Percentiles rank a stretch among this genome's conserved stretches.
These are phyloP conservation scores for Fusarium devonianum DNA, from an alignment of 2,329 filamentous ascomycete species.

Conservation along the genomic window DNA sequence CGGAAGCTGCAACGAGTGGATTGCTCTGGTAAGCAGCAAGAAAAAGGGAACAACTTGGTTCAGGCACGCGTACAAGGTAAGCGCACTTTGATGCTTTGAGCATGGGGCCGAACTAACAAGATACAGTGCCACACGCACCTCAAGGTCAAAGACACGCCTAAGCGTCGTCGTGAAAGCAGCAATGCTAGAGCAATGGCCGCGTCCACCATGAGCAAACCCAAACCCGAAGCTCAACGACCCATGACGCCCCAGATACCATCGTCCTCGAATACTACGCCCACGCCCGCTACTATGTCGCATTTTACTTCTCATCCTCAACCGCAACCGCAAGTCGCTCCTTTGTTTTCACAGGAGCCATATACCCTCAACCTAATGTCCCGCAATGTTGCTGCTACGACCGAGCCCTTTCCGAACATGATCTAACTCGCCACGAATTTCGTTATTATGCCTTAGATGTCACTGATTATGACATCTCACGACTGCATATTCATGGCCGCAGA, in stretches of 20 bases:
- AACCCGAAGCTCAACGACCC: constrained; percentile 53
- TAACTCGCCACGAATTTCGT: constrained; percentile 32
- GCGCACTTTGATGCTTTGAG: constrained; percentile 29
- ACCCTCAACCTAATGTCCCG: constrained; percentile 36
- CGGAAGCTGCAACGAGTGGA: constrained; percentile 81
- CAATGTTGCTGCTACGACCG: constrained; percentile 36
- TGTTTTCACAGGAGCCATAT: constrained; percentile 28
- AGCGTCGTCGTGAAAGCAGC: constrained; percentile 69
- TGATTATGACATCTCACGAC: constrained; percentile 36
- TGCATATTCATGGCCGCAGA: constrained; percentile 33
- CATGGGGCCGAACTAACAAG: constrained; percentile 35
- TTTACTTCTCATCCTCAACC: constrained; percentile 39
- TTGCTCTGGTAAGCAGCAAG: constrained; percentile 82
- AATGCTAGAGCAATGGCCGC: constrained; percentile 55
- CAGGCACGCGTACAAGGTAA: constrained; percentile 85
- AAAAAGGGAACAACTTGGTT: constrained; percentile 96
- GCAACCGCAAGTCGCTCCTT: constrained; percentile 39
- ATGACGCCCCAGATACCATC: constrained; percentile 41
- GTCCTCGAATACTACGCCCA: constrained; percentile 38
- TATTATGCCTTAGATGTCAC: constrained; percentile 26
- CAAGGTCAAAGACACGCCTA: constrained; percentile 75
- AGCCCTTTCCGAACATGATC: constrained; percentile 43
- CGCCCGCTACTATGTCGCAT: constrained; percentile 40
- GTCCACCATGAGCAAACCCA: constrained; percentile 56
- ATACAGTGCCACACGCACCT: constrained; percentile 72